Evolutionary conservation across 1,139 yeast species (phyloP).

Genomic region (Scheffersomyces cryptocercus): DNA sequence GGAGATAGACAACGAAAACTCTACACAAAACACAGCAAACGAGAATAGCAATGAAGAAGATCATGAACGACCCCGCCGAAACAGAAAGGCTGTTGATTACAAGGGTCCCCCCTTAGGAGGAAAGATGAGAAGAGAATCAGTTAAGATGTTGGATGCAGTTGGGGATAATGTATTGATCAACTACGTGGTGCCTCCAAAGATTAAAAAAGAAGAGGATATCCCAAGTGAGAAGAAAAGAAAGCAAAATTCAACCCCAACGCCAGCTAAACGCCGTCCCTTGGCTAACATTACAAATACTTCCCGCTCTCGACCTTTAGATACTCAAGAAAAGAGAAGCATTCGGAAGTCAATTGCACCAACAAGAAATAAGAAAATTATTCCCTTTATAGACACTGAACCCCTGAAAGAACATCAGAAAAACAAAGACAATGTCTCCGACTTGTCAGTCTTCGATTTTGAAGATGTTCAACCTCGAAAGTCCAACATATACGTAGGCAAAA

Average conservation of each 20-base stretch:
- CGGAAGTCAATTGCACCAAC: constrained; percentile 1
- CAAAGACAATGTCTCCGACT: constrained; percentile 9
- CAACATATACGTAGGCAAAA: constrained; percentile 10
- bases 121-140: constrained; percentile 72
- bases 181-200: constrained; percentile 30
- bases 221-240: constrained; percentile 3
- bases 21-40: constrained; percentile 15
- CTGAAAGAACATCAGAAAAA: constrained; percentile 1
- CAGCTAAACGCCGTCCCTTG: constrained; percentile 20
- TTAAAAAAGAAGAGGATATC: constrained; percentile 5
- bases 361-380: not conserved
- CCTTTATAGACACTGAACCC: not conserved
- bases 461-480: constrained; percentile 15
- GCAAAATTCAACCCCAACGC: not conserved
- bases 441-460: constrained; percentile 33
- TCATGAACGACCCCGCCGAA: constrained; percentile 15
- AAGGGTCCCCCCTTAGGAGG: constrained; percentile 66
- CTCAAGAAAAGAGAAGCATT: not conserved
- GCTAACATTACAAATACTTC: constrained; percentile 15
- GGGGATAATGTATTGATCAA: constrained; percentile 43
- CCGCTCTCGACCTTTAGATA: constrained; percentile 6
- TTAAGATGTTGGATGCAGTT: constrained; percentile 58
- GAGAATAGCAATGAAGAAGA: not conserved
- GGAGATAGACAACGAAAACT: not conserved
- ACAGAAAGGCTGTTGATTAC: constrained; percentile 62